A percentile compares a stretch with the other conserved stretches of the same genome.
phyloP scores from a whole-genome alignment of 1,139 yeast species.

The Sugiyamaella castrensis region DNA sequence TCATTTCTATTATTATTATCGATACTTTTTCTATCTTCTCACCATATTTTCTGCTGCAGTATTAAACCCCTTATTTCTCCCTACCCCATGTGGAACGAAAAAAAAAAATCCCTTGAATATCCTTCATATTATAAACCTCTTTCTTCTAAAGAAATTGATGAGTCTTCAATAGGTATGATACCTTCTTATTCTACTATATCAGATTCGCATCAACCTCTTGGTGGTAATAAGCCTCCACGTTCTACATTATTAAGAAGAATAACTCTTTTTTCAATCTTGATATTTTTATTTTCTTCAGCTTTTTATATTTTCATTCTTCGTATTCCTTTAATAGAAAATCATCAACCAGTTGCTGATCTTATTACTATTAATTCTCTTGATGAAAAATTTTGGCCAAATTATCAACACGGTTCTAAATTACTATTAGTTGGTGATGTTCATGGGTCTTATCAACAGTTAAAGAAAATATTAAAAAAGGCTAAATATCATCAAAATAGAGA shows the following conservation, averaged over 20 bases:
- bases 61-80: too few relatives aligned
- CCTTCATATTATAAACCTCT: not conserved
- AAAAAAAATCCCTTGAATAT: too few relatives aligned
- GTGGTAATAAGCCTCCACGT: not conserved
- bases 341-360: constrained; percentile 27
- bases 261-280: not conserved
- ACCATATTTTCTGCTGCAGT: too few relatives aligned
- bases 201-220: not conserved
- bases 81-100: too few relatives aligned
- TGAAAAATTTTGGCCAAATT: constrained; percentile 22
- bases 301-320: constrained; percentile 22
- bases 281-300: not conserved
- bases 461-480: constrained; percentile 45
- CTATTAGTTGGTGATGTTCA: constrained; percentile 85
- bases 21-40: too few relatives aligned
- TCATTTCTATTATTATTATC: too few relatives aligned
- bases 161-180: not conserved
- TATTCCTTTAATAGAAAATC: constrained; percentile 21
- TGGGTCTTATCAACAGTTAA: constrained; percentile 63
- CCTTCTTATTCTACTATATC: not conserved
- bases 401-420: constrained; percentile 41
- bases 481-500: constrained; percentile 50
- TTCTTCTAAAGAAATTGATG: constrained; percentile 4
- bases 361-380: constrained; percentile 22
- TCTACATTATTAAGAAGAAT: not conserved